phyloP scores from a whole-genome alignment of 2,329 filamentous ascomycete species.

The Diaporthe longicolla region DNA sequence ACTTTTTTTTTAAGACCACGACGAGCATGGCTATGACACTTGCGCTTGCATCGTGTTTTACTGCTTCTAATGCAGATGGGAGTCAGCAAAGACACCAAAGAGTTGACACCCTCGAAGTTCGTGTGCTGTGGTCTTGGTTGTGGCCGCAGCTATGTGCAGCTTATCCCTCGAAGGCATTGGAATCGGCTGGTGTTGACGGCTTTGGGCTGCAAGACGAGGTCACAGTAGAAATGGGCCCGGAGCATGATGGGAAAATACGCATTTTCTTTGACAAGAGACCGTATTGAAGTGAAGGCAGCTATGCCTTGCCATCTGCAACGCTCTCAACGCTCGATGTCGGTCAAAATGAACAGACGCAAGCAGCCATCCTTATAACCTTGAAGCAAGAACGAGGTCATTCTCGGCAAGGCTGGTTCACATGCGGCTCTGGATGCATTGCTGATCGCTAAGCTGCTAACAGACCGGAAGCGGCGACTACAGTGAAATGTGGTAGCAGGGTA shows the following conservation, averaged over 20 bases:
- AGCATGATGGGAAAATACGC: too few species aligned
- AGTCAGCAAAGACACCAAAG: not conserved
- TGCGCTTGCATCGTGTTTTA: not conserved
- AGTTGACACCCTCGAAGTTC: not conserved
- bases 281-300: too few species aligned
- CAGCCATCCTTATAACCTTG: not conserved
- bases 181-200: not conserved
- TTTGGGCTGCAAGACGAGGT: not conserved
- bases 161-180: not conserved
- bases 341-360: too few species aligned
- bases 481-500: not conserved
- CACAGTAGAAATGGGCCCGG: not conserved
- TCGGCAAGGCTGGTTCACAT: slow-evolving; percentile 10
- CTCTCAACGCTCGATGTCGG: too few species aligned
- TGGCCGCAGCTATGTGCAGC: not conserved
- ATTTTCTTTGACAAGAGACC: not conserved
- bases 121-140: not conserved
- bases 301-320: too few species aligned
- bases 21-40: not conserved
- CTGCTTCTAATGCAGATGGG: not conserved
- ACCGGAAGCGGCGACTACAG: accelerated
- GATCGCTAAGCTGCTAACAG: slow-evolving; percentile 27
- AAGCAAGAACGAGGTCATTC: not conserved
- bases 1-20: too few species aligned
- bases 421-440: slow-evolving; percentile 19